A percentile compares a stretch with the other conserved stretches of the same genome.
Conservation (phyloP, 306 rosid species). For the Cucumis sativus region Cucumber_9930_V3 NC_026660.2:13770001-13770500, state of each 20-base stretch:
- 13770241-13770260: conserved; percentile 46
- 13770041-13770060: conserved; percentile 65
- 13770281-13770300: conserved; percentile 58
- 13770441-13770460: conserved; percentile 54
- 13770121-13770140: neutral
- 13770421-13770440: conserved; percentile 43
- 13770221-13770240: conserved; percentile 37
- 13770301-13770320: conserved; percentile 40
- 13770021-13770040: conserved; percentile 73
- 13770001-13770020: conserved; percentile 60
- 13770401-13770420: conserved; percentile 42
- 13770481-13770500: conserved; percentile 31
- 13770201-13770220: conserved; percentile 61
- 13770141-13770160: neutral
- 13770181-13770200: conserved; percentile 47
- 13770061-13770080: conserved; percentile 50
- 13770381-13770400: conserved; percentile 30
- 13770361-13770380: conserved; percentile 42
- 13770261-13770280: conserved; percentile 41
- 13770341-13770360: conserved; percentile 49
- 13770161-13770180: conserved; percentile 12
- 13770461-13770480: conserved; percentile 30
- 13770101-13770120: neutral
- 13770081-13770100: conserved; percentile 55
- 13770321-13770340: conserved; percentile 32